Evolutionary conservation across 768 basidiomycete species (phyloP), one percentile per base, ranked within the genome.

Genomic region (Serendipita sp.): DNA sequence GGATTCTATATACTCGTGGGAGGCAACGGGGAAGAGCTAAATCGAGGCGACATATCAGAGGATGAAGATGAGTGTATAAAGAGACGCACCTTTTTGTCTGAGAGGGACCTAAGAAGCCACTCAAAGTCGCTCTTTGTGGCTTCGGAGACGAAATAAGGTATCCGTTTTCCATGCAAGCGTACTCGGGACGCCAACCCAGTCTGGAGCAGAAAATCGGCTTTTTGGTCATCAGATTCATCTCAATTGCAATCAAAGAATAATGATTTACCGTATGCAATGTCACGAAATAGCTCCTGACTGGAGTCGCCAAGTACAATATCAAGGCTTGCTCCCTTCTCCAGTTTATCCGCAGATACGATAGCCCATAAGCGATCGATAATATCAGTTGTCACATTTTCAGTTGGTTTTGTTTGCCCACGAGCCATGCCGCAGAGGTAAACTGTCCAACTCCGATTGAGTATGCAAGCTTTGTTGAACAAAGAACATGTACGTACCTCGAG

Each of bases 161-260:
- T 90, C 45, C 91, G 86, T 76, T 96, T 97, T 58, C 94, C 94
- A 73, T 98, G 94, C 83, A 98, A 95, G 67, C 84, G 83, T 65
- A 98, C 79, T 75, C 91, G 80, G 47, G 75, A 85, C 38, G 90
- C 91, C 34, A 91, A 82, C 1, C 93, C 93, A 67, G 83, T 86
- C 74, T 95, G 93, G 66, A 96, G 80, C 65, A 97, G 81, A 78
- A 91, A 97, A 76, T 97, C 94, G 76, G 94, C 94, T 81, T 65
- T 67, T 73, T 63, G 73, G 66, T 35, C 34, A 28, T 18, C 34
- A 15, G n/a, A 44, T 3, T 11, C 28, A 66, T 66, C 1, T 38
- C 16, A 1, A 63, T 23, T 23, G 23, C 23, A 23, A 23, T 23
- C 23, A 23, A 23, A 23, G 23, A 1, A 23, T 36, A 46, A 34